Conservation (phyloP, 1,284 basidiomycete genomes). For the Boletellus dicymbophilus region DNA sequence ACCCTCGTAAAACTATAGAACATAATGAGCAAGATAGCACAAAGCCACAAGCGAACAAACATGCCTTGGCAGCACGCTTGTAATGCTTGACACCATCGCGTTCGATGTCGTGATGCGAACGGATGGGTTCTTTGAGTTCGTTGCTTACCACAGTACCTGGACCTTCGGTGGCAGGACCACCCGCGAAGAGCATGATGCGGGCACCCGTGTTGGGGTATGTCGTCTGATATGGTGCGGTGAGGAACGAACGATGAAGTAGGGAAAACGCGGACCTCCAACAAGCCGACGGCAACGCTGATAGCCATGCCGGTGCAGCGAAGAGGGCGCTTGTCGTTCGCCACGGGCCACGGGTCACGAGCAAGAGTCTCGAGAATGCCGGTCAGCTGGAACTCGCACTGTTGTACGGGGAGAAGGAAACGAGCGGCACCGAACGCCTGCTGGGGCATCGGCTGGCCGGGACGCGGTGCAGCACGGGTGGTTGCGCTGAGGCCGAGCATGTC, state of each 20-base stretch:
- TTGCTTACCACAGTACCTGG: constrained; percentile 97
- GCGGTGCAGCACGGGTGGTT: constrained; percentile 76
- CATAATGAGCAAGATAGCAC: constrained; percentile 5
- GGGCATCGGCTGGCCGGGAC: constrained; percentile 86
- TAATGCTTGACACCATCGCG: constrained; percentile 97
- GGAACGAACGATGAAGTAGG: neutral
- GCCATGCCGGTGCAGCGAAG: constrained; percentile 96
- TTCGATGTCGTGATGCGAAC: constrained; percentile 99
- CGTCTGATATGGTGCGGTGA: constrained; percentile 45
- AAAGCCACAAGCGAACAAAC: constrained; percentile 14
- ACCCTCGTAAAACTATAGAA: constrained; percentile 86
- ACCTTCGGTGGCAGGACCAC: constrained; percentile 96
- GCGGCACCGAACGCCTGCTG: constrained; percentile 85
- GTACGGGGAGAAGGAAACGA: constrained; percentile 92
- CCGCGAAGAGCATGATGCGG: constrained; percentile 95
- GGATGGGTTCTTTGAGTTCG: constrained; percentile 96
- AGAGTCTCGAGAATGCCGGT: constrained; percentile 93
- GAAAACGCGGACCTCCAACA: constrained; percentile 71
- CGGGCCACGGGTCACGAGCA: constrained; percentile 95
- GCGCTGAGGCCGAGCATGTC: constrained; percentile 94
- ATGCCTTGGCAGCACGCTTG: constrained; percentile 93
- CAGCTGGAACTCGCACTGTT: constrained; percentile 95
- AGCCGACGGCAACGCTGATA: constrained; percentile 91
- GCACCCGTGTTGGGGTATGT: constrained; percentile 97
- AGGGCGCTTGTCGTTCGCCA: constrained; percentile 94